A percentile compares a stretch with the other conserved stretches of the same genome.
Evolutionary conservation across 2,329 filamentous ascomycete species (phyloP).

Genomic region (Ophioceras dolichostomum): DNA sequence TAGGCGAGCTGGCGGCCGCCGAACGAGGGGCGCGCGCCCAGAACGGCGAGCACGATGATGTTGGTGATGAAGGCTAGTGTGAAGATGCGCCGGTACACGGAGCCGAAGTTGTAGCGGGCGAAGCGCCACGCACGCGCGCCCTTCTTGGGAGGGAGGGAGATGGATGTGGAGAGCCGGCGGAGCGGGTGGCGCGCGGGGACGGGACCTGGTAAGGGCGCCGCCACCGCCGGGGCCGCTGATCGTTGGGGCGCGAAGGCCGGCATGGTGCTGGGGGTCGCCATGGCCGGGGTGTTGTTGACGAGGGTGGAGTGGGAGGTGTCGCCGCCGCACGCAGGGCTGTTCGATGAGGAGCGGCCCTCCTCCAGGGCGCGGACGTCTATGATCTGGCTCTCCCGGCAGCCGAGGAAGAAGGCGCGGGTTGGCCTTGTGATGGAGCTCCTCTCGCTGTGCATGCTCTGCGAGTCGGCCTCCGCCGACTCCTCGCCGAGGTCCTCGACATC

Average conservation of each 20-base stretch:
- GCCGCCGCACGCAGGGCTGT: no score
- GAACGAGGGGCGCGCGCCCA: slow-evolving; percentile 5
- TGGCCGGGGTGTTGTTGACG: no score
- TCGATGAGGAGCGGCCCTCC: no score
- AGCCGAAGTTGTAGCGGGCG: slow-evolving; percentile 17
- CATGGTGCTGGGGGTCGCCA: no score
- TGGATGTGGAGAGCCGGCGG: background rate
- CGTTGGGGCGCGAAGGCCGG: no score
- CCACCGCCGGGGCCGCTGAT: no score
- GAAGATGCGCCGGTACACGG: slow-evolving; percentile 28
- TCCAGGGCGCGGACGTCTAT: background rate
- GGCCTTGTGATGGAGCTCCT: slow-evolving; percentile 1
- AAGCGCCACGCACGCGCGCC: slow-evolving; percentile 9
- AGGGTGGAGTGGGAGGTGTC: background rate
- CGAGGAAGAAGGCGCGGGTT: slow-evolving; percentile 1
- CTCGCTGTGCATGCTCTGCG: slow-evolving; percentile 1
- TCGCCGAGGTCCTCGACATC: background rate
- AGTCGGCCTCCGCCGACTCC: background rate
- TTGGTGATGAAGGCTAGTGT: slow-evolving; percentile 25
- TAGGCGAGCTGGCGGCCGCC: slow-evolving; percentile 7
- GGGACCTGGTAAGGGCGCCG: no score
- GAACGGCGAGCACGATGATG: slow-evolving; percentile 10
- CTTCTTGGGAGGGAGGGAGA: slow-evolving; percentile 1
- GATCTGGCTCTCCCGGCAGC: background rate
- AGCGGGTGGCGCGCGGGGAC: background rate